A percentile compares a stretch with the other conserved stretches of the same genome.
These are phyloP conservation scores for Bacidia rubella DNA, from an alignment of 495 filamentous ascomycete species.

Conservation along the genomic window DNA sequence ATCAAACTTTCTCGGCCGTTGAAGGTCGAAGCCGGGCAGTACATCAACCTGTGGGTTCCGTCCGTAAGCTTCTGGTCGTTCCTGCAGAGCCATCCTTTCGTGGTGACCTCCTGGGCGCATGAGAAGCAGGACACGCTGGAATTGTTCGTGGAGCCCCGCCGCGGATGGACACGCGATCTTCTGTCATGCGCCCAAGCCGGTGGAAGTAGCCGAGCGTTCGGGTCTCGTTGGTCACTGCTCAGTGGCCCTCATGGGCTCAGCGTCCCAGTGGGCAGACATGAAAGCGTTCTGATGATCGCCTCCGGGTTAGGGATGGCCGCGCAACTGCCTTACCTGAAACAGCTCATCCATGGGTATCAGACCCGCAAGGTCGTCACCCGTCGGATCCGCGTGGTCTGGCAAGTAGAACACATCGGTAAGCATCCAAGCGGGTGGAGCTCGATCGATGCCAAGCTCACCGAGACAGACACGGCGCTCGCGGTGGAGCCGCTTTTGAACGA, in stretches of 20 bases:
- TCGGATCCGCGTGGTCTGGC: conserved; percentile 25
- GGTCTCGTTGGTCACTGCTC: not conserved
- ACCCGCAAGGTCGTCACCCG: conserved; percentile 15
- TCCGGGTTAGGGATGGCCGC: conserved; percentile 19
- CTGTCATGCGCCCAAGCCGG: not conserved
- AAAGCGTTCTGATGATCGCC: conserved; percentile 22
- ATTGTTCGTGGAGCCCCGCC: conserved; percentile 13
- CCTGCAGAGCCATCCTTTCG: conserved; percentile 29
- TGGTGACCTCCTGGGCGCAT: conserved; percentile 24
- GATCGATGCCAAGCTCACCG: not conserved
- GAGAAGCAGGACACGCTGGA: conserved; percentile 20
- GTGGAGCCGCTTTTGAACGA: not conserved
- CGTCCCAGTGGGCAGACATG: conserved; percentile 18
- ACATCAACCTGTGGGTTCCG: conserved; percentile 29
- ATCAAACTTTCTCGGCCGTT: conserved; percentile 11
- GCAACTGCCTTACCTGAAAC: conserved; percentile 22
- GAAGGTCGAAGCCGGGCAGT: conserved; percentile 25
- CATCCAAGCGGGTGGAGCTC: not conserved
- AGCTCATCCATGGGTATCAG: conserved; percentile 24
- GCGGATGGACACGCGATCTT: conserved; percentile 3
- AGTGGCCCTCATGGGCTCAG: conserved; percentile 22
- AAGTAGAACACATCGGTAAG: conserved; percentile 12
- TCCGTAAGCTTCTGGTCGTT: conserved; percentile 23
- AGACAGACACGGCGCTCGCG: not conserved
- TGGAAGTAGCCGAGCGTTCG: not conserved